phyloP scores from a whole-genome alignment of 108 stramenopile species.

The Fragilariopsis cylindrus region DNA sequence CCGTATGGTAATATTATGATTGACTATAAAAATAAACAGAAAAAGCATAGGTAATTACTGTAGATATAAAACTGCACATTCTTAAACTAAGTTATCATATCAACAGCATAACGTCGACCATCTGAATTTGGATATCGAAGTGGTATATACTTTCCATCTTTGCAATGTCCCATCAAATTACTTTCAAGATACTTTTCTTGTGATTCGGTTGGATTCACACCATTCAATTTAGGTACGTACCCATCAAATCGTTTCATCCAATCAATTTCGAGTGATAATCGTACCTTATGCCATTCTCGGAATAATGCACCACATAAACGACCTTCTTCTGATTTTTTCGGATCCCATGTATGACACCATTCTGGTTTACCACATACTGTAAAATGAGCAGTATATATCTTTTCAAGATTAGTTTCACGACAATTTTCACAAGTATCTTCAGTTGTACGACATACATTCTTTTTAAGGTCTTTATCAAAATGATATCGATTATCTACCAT shows the following conservation, averaged over 20 bases:
- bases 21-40: no score
- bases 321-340: background rate
- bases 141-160: background rate
- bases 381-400: slow-evolving; percentile 68
- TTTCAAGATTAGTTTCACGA: slow-evolving; percentile 40
- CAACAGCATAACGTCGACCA: no score
- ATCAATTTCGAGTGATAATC: background rate
- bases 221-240: background rate
- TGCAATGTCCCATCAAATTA: background rate
- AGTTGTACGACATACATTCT: slow-evolving; percentile 44
- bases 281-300: background rate
- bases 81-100: no score
- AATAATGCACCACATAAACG: background rate
- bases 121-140: background rate
- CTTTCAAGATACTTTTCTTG: background rate
- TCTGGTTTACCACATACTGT: slow-evolving; percentile 83
- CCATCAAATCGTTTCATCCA: slow-evolving; percentile 6
- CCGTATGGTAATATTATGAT: no score
- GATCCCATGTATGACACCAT: background rate
- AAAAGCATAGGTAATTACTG: no score
- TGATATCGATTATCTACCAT: slow-evolving; percentile 64
- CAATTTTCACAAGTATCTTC: slow-evolving; percentile 72
- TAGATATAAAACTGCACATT: no score
- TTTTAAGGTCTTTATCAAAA: slow-evolving; percentile 11
- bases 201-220: background rate